These are phyloP conservation scores for Perkinsus marinus DNA, from an alignment of 169 alveolate genomes.

Conservation along the genomic window DNA sequence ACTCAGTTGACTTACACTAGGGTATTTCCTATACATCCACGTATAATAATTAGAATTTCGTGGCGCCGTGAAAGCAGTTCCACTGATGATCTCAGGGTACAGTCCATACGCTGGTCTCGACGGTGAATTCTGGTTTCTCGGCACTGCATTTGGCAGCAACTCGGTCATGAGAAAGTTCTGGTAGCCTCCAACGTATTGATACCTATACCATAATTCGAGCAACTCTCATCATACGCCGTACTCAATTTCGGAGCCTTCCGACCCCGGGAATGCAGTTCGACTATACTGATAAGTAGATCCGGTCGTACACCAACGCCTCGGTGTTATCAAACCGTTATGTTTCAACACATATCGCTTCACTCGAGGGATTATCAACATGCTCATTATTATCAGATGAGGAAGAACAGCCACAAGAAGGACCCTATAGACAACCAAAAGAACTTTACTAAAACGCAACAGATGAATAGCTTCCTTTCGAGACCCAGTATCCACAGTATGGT, in stretches of 20 bases:
- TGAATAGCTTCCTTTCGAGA: not conserved
- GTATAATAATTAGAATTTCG: conserved; percentile 36
- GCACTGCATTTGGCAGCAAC: conserved; percentile 42
- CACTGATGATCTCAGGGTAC: conserved; percentile 51
- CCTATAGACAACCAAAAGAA: not conserved
- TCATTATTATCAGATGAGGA: too few species aligned
- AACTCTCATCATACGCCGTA: not conserved
- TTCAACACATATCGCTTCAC: too few species aligned
- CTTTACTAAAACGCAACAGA: not conserved
- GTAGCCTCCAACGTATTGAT: conserved; percentile 20
- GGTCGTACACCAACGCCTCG: too few species aligned
- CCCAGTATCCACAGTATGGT: not conserved
- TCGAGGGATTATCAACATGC: too few species aligned
- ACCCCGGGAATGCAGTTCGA: not conserved
- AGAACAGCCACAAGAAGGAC: too few species aligned
- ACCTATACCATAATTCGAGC: not conserved
- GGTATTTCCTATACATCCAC: conserved; percentile 52
- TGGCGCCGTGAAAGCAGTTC: conserved; percentile 56
- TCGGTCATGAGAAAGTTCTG: conserved; percentile 43
- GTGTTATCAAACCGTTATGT: too few species aligned
- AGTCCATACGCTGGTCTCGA: conserved; percentile 33
- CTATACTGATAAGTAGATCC: too few species aligned
- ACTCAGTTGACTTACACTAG: conserved; percentile 27
- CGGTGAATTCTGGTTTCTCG: conserved; percentile 42
- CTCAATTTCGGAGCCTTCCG: not conserved